Evolutionary conservation across 257 asterid species (phyloP), one percentile per base, ranked within the genome.

Genomic region (Gentiana macrophylla): DNA sequence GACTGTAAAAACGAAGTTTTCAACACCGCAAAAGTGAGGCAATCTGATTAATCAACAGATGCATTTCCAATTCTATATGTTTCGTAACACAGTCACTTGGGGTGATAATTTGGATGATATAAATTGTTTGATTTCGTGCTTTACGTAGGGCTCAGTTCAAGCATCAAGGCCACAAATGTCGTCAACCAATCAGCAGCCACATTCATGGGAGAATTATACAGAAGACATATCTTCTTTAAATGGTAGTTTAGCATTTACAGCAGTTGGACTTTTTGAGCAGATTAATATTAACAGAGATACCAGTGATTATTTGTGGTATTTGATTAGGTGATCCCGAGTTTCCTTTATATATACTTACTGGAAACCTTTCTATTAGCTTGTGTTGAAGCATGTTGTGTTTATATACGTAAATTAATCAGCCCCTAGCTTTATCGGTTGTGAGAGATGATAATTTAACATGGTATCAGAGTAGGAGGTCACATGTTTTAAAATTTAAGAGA

Each of bases 281-380:
- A 61, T 84, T 57, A 79, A 67, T 62, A 57, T 81, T 59, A 84
- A 89, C n/a, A 70, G 84, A 63, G 94, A 84, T 62, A 70, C 3
- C 51, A 84, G 78, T 48, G 94, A 84, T 67, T 81, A 84, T 53
- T 73, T 84, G 71, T 84, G 94, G 94, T 84, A 81, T 61, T 72
- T 67, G 52, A 84, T 78, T 56, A 75, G 83, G 94, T 84, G 59
- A 68, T 75, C 3, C 10, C 4, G 32, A 10, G 9, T 41, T 38
- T 41, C 46, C 46, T 41, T 41, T 41, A 41, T 41, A 41, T 41
- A 41, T 15, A 15, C 46, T 2, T 41, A 15, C 46, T 41, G 1
- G 46, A 2, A 41, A 41, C 9, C 46, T 41, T 41, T 41, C 46
- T 41, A 4, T 15, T 15, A 15, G 24, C 24, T 0, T 15, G 24